phyloP scores from a whole-genome alignment of 768 basidiomycete species.

The Tylopilus intermedius region DNA sequence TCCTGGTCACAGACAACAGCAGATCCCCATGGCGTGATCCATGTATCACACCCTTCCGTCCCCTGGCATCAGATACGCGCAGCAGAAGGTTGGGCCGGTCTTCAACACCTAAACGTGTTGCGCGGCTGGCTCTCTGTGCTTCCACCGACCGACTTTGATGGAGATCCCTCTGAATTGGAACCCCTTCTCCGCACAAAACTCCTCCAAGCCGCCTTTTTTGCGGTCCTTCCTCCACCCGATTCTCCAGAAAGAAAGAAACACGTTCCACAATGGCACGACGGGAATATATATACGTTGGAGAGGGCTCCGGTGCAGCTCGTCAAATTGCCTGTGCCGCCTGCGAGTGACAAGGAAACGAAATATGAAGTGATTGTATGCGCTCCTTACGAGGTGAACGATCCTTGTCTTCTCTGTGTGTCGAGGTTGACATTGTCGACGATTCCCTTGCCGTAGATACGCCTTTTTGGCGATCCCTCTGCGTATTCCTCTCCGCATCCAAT shows the following conservation, averaged over 20 bases:
- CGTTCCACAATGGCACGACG: slow-evolving; percentile 65
- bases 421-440: not conserved
- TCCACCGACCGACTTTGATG: slow-evolving; percentile 33
- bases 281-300: slow-evolving; percentile 77
- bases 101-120: slow-evolving; percentile 76
- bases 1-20: slow-evolving; percentile 50
- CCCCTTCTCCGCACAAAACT: slow-evolving; percentile 59
- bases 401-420: not conserved
- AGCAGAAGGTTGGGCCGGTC: slow-evolving; percentile 81
- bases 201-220: slow-evolving; percentile 71
- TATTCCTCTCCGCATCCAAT: slow-evolving; percentile 42
- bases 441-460: slow-evolving; percentile 53
- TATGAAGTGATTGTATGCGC: slow-evolving; percentile 75
- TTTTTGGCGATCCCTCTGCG: slow-evolving; percentile 71
- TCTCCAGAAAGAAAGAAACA: slow-evolving; percentile 24
- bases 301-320: slow-evolving; percentile 46
- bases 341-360: slow-evolving; percentile 33
- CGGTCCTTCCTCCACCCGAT: slow-evolving; percentile 48
- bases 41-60: slow-evolving; percentile 61
- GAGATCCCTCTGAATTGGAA: not conserved
- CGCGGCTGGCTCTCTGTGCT: slow-evolving; percentile 57
- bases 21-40: slow-evolving; percentile 42
- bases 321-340: slow-evolving; percentile 43
- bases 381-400: slow-evolving; percentile 64
- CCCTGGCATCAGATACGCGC: slow-evolving; percentile 64